Evolutionary conservation across 148 eudicot species (phyloP).

Genomic region (Camellia sinensis): DNA sequence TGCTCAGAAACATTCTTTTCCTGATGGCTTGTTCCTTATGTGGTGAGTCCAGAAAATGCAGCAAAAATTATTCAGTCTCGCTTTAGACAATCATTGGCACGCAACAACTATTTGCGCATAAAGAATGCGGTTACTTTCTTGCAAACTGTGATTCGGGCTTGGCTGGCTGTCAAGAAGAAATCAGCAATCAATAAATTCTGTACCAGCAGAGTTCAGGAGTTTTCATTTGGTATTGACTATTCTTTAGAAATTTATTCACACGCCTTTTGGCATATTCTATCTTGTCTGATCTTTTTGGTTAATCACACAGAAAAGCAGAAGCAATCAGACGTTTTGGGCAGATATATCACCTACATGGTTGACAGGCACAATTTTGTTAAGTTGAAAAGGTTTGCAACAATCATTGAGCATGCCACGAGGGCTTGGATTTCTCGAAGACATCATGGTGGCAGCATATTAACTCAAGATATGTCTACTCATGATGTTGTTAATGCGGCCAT

Average conservation of each 20-base stretch:
- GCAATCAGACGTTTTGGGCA: slow-evolving; percentile 29
- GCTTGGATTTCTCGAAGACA: slow-evolving; percentile 39
- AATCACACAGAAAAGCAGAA: slow-evolving; percentile 36
- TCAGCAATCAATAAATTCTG: slow-evolving; percentile 17
- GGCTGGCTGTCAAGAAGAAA: slow-evolving; percentile 44
- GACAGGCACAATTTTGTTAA: slow-evolving; percentile 61
- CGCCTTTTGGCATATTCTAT: background rate
- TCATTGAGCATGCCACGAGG: slow-evolving; percentile 57
- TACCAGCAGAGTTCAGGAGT: slow-evolving; percentile 26
- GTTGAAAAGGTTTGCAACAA: slow-evolving; percentile 37
- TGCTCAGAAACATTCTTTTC: slow-evolving; percentile 1
- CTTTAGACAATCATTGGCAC: slow-evolving; percentile 40
- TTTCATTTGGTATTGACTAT: slow-evolving; percentile 20
- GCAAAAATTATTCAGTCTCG: slow-evolving; percentile 63
- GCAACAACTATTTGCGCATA: slow-evolving; percentile 36
- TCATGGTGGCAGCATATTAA: slow-evolving; percentile 16
- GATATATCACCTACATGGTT: slow-evolving; percentile 29
- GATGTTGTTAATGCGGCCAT: slow-evolving; percentile 26
- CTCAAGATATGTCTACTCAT: slow-evolving; percentile 15
- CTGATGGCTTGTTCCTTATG: slow-evolving; percentile 4
- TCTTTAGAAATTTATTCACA: background rate
- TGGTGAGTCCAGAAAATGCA: slow-evolving; percentile 54
- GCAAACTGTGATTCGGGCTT: slow-evolving; percentile 52
- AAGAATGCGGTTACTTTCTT: slow-evolving; percentile 43
- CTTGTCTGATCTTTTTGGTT: slow-evolving; percentile 11